Evolutionary conservation across 768 basidiomycete genomes (phyloP), one percentile per base, ranked within the genome.

Genomic region (Lepiota venenata): DNA sequence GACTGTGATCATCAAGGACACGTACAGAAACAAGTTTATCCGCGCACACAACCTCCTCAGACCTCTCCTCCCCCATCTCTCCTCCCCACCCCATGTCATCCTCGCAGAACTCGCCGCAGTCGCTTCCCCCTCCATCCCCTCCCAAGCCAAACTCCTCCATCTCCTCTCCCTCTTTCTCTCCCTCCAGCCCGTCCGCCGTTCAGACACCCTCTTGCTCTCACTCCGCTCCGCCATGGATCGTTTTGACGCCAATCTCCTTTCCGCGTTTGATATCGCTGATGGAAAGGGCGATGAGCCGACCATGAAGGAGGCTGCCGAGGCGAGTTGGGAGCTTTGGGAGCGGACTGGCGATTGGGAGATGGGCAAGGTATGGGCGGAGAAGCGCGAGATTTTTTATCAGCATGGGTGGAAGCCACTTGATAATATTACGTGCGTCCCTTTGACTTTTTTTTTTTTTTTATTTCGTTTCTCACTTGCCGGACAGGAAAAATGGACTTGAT

Each of bases 301-400:
- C 11, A 98, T 98, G 95, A 75, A 78, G 49, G 84, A 89, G 50
- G 88, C 86, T 0, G 91, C 94, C 4, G 82, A 82, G 52, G 82
- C 90, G 0, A 87, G 90, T 63, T 98, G 93, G 93, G 82, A 88
- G 58, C 82, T 97, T 0, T 89, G 87, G 80, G 77, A 79, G 52
- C 69, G 60, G 12, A 54, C 56, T 11, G 67, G 74, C 10, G 88
- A 92, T 54, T 95, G 91, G 91, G 95, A 96, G 69, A 84, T 97
- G 76, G 91, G 91, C 0, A 87, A 92, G 59, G 87, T 95, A 15
- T 99, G 96, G 92, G 86, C 91, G 1, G 95, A 99, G 71, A 95
- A 96, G 73, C 75, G 89, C 42, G 94, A 96, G 67, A 85, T 98
- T 18, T 93, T 98, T 61, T 98, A 96, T 68, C 88, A 93, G 58